phyloP scores from a whole-genome alignment of 2,329 filamentous ascomycete genomes.

The Didymella glomerata region DNA sequence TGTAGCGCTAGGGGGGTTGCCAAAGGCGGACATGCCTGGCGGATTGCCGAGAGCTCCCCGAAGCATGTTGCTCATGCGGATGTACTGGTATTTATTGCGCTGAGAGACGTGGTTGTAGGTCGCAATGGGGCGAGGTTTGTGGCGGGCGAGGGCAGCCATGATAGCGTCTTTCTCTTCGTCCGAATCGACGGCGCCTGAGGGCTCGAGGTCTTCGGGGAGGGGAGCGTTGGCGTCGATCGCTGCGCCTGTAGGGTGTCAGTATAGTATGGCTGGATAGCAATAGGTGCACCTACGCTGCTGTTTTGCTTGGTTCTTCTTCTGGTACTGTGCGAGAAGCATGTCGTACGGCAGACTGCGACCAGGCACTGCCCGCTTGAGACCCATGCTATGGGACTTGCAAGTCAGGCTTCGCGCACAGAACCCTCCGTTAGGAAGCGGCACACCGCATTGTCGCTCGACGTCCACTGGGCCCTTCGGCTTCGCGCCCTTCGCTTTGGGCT shows the following conservation, averaged over 20 bases:
- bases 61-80: constrained; percentile 71
- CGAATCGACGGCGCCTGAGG: constrained; percentile 78
- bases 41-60: constrained; percentile 64
- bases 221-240: constrained; percentile 94
- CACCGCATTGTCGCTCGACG: constrained; percentile 92
- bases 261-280: too few species aligned
- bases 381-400: constrained; percentile 96
- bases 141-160: constrained; percentile 78
- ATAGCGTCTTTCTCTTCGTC: constrained; percentile 93
- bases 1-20: constrained; percentile 29
- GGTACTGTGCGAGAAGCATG: constrained; percentile 74
- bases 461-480: constrained; percentile 94
- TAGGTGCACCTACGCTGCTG: constrained; percentile 79
- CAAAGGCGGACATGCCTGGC: constrained; percentile 40
- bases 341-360: constrained; percentile 90
- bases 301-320: constrained; percentile 98
- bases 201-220: constrained; percentile 82
- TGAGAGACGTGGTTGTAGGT: constrained; percentile 66
- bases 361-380: constrained; percentile 86
- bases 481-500: constrained; percentile 80
- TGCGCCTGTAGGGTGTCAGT: constrained; percentile 68
- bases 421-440: constrained; percentile 82
- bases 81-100: constrained; percentile 65
- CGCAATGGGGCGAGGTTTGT: constrained; percentile 79
- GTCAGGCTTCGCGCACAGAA: constrained; percentile 88